Evolutionary conservation across 192 early-diverging fungal genomes (phyloP), one percentile per base, ranked within the genome.

Genomic region (Coemansia sp.): DNA sequence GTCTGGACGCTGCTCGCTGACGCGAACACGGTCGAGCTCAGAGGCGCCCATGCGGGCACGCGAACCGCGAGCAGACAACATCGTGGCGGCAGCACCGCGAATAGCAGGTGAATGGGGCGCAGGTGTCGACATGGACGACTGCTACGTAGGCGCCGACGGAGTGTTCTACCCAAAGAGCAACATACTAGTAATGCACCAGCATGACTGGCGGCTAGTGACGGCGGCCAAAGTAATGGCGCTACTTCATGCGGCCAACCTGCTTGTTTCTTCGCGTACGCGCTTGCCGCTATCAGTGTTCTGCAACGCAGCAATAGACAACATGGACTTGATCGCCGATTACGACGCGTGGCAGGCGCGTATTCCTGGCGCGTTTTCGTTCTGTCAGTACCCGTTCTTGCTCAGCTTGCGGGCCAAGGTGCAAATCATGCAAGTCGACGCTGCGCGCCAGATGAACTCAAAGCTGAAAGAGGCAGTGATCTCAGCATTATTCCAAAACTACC

Each of bases 151-250:
- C 1, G 78, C 72, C 40, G 78, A 81, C 36, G 78, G 78, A 15
- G 69, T 81, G n/a, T 66, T 81, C 19, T 81, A 81, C 37, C 78
- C 78, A 14, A 75, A 75, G 21, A 69, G 61, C 12, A 68, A 54
- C 58, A 63, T 23, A 19, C 68, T 75, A 4, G 67, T 76, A 9
- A 74, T 66, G 44, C 94, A 97, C 70, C 88, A 91, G 71, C 83
- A 85, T 12, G 95, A 97, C 71, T 94, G 94, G 88, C 85, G 88
- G 44, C 85, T 95, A 37, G 82, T 83, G 47, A 86, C 91, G 17
- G 95, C 94, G 0, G 87, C 95, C 31, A 82, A 91, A 20, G 87
- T 94, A 23, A 96, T 97, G 95, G 89, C 91, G 10, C 80, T 97
- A 10, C 77, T 96, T 28, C 90, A 89, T 55, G 88, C 89, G 3